phyloP scores from a whole-genome alignment of 2,329 filamentous ascomycete genomes.

The Triangularia setosa region DNA sequence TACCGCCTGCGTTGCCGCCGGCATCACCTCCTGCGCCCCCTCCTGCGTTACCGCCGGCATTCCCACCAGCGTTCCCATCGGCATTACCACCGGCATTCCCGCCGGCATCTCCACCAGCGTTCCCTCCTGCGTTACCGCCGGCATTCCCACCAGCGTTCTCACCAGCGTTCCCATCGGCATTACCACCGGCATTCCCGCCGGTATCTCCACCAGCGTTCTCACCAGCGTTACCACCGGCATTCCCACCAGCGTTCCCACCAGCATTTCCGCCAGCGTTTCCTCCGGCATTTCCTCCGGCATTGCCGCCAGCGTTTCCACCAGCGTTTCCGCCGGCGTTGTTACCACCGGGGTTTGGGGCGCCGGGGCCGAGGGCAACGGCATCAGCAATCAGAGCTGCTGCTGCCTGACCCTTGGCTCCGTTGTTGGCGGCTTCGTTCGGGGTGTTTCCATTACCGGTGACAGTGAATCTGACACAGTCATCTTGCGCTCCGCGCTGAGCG shows the following conservation, averaged over 20 bases:
- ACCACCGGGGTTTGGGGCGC: conserved; percentile 23
- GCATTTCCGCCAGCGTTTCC: too few relatives aligned
- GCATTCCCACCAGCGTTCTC: neutral
- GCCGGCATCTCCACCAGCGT: conserved; percentile 20
- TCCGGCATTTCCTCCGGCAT: too few relatives aligned
- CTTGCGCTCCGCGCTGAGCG: conserved; percentile 43
- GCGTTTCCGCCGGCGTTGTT: conserved; percentile 17
- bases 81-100: conserved; percentile 22
- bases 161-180: neutral
- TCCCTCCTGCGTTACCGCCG: neutral
- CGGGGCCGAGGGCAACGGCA: conserved; percentile 28
- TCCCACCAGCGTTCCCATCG: conserved; percentile 17
- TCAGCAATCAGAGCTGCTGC: conserved; percentile 22
- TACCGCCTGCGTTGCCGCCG: conserved; percentile 10
- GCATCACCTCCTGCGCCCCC: conserved; percentile 18
- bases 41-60: conserved; percentile 19
- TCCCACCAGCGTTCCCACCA: neutral
- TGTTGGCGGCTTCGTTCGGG: conserved; percentile 29
- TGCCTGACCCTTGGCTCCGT: conserved; percentile 28
- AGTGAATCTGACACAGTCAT: conserved; percentile 43
- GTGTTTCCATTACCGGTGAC: conserved; percentile 30
- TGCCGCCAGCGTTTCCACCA: neutral
- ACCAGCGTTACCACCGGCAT: neutral
- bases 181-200: too few relatives aligned
- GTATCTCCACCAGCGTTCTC: neutral